Percentiles rank a stretch among this genome's conserved stretches.
Conservation (phyloP, 2,329 filamentous ascomycete species). For the Beauveria sp. region DNA sequence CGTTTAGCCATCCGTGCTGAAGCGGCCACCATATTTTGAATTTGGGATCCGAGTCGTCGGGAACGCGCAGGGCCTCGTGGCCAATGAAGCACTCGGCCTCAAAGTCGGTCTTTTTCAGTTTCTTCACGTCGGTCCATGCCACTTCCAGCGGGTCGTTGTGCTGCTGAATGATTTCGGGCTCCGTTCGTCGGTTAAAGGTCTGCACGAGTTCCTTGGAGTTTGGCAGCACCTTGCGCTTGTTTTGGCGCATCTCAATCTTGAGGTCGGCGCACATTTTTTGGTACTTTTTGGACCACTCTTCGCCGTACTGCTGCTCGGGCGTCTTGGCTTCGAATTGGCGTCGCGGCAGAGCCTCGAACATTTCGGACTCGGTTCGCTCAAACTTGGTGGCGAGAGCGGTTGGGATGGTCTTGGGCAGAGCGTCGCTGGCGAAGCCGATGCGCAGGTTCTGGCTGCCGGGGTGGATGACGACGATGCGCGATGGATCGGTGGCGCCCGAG, state of each 20-base stretch:
- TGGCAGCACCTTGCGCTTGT: slow-evolving; percentile 92
- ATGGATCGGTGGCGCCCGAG: slow-evolving; percentile 61
- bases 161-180: slow-evolving; percentile 79
- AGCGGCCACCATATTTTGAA: slow-evolving; percentile 94
- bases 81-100: slow-evolving; percentile 65
- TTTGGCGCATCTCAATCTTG: slow-evolving; percentile 82
- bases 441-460: slow-evolving; percentile 91
- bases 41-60: slow-evolving; percentile 79
- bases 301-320: slow-evolving; percentile 75
- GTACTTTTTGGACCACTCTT: slow-evolving; percentile 71
- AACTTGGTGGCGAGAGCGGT: slow-evolving; percentile 84
- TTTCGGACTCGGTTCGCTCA: slow-evolving; percentile 73
- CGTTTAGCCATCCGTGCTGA: slow-evolving; percentile 79
- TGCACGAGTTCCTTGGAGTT: slow-evolving; percentile 94
- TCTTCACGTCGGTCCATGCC: slow-evolving; percentile 83
- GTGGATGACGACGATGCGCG: slow-evolving; percentile 91
- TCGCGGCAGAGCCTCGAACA: slow-evolving; percentile 69
- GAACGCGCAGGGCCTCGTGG: slow-evolving; percentile 73
- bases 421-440: slow-evolving; percentile 92
- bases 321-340: slow-evolving; percentile 55
- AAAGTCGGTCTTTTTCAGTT: slow-evolving; percentile 56
- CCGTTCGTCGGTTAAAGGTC: slow-evolving; percentile 83
- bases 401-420: slow-evolving; percentile 85
- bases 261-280: slow-evolving; percentile 78
- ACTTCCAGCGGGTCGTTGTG: slow-evolving; percentile 93